These are phyloP conservation scores for Anisodus acutangulus DNA, from an alignment of 257 asterid genomes.

Conservation along the genomic window DNA sequence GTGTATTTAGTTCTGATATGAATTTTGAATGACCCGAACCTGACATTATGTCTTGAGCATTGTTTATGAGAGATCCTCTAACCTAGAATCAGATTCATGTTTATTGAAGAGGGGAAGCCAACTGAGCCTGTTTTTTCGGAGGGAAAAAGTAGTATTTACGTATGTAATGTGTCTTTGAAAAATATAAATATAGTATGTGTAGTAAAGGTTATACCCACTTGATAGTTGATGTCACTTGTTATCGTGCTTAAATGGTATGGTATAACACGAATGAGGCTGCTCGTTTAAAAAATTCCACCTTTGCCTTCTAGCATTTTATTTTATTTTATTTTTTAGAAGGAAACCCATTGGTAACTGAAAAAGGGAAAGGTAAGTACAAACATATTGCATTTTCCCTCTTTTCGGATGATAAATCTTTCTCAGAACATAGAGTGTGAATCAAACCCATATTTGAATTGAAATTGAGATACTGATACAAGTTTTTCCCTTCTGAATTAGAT, in stretches of 20 bases:
- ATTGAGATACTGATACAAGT: too few species aligned
- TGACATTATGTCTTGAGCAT: background rate
- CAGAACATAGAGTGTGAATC: too few species aligned
- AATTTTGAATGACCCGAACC: background rate
- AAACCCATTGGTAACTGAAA: background rate
- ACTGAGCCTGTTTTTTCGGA: background rate
- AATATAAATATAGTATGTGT: background rate
- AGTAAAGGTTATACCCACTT: conserved; percentile 5
- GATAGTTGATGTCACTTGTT: background rate
- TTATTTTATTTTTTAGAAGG: background rate
- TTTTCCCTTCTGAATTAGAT: too few species aligned
- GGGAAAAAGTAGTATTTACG: background rate
- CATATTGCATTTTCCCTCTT: background rate
- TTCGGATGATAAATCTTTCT: too few species aligned
- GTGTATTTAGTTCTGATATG: conserved; percentile 5
- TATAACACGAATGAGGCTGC: background rate
- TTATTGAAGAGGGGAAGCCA: background rate
- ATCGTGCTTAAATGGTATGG: background rate
- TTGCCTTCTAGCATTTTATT: background rate
- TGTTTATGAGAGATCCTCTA: conserved; percentile 21
- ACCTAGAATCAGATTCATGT: background rate
- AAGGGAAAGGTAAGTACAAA: background rate
- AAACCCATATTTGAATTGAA: too few species aligned
- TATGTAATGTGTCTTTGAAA: conserved; percentile 2
- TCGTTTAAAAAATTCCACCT: background rate